phyloP scores from a whole-genome alignment of 306 rosid genomes.

The Oxytropis ochrocephala region DNA sequence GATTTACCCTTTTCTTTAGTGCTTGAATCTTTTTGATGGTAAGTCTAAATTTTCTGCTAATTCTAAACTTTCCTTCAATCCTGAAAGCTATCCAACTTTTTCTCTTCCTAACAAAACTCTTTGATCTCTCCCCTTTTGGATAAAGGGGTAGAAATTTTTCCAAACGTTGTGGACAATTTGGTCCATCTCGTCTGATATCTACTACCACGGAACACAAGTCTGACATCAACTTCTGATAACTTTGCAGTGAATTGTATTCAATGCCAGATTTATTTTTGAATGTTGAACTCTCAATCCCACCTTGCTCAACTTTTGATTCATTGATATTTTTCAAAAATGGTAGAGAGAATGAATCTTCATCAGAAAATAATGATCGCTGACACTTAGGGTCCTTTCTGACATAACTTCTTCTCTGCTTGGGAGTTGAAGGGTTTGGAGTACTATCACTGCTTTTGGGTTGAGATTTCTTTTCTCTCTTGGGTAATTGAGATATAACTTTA shows the following conservation, averaged over 20 bases:
- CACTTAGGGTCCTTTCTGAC: not conserved
- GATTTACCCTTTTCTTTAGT: not conserved
- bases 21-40: not conserved
- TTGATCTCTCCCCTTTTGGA: conserved; percentile 18
- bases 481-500: not conserved
- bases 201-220: not conserved
- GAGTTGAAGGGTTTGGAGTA: conserved; percentile 26
- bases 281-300: not conserved
- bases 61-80: not conserved
- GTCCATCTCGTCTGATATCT: not conserved
- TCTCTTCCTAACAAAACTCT: not conserved
- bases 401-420: not conserved
- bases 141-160: not conserved
- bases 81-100: not conserved
- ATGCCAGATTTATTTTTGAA: not conserved
- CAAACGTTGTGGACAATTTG: not conserved
- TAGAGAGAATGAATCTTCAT: not conserved
- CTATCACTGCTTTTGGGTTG: not conserved
- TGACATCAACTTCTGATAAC: not conserved
- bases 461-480: not conserved
- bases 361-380: not conserved
- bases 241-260: not conserved
- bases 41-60: not conserved
- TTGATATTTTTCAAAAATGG: not conserved
- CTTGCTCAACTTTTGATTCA: not conserved